These are phyloP conservation scores for Kalmanozyma brasiliensis DNA, from an alignment of 1,284 basidiomycete species.

Conservation along the genomic window DNA sequence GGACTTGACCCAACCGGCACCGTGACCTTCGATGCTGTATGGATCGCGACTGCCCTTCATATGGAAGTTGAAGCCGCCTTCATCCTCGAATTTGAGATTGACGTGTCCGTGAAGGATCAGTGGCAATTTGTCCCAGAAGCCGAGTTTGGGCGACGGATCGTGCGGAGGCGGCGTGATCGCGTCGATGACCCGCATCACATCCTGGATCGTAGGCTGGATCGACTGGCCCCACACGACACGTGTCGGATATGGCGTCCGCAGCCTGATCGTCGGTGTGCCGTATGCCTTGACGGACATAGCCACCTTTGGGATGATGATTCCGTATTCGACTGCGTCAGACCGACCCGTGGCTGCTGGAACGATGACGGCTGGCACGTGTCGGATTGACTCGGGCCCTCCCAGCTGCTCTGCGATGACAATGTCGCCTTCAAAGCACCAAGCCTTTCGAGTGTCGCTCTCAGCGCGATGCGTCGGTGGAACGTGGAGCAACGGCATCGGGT, in stretches of 20 bases:
- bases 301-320: slow-evolving; percentile 83
- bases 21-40: slow-evolving; percentile 78
- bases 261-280: slow-evolving; percentile 74
- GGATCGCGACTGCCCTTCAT: slow-evolving; percentile 81
- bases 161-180: slow-evolving; percentile 81
- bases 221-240: slow-evolving; percentile 90
- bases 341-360: slow-evolving; percentile 66
- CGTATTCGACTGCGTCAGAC: slow-evolving; percentile 73
- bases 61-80: slow-evolving; percentile 79
- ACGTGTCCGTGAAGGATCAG: slow-evolving; percentile 82
- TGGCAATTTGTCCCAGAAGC: slow-evolving; percentile 89
- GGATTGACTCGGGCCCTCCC: slow-evolving; percentile 73
- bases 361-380: slow-evolving; percentile 60
- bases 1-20: slow-evolving; percentile 87
- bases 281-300: slow-evolving; percentile 96
- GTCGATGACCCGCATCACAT: slow-evolving; percentile 85
- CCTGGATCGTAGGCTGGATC: slow-evolving; percentile 85
- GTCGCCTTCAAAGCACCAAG: slow-evolving; percentile 80
- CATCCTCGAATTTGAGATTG: slow-evolving; percentile 75
- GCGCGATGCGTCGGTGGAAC: slow-evolving; percentile 66
- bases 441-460: slow-evolving; percentile 45
- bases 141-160: slow-evolving; percentile 86
- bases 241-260: slow-evolving; percentile 78
- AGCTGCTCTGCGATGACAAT: slow-evolving; percentile 91
- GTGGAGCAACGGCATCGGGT: slow-evolving; percentile 72